Conservation (phyloP, 768 basidiomycete species). For the Boletus sensibilis region DNA sequence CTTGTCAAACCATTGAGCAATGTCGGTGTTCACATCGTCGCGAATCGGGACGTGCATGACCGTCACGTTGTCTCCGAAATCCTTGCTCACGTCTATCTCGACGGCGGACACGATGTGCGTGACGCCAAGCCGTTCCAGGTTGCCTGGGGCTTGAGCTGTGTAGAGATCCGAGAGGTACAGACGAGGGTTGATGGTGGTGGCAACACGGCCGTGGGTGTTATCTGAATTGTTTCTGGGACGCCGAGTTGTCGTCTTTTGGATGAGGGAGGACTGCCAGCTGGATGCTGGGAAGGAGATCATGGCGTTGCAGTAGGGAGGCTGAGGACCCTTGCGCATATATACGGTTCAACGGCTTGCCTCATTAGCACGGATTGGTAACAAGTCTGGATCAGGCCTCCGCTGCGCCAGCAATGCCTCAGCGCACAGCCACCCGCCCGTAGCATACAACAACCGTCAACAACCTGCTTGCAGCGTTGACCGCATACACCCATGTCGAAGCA, state of each 20-base stretch:
- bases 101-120: slow-evolving; percentile 73
- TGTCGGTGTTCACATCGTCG: slow-evolving; percentile 42
- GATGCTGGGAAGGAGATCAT: slow-evolving; percentile 35
- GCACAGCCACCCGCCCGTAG: slow-evolving; percentile 15
- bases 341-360: neutral
- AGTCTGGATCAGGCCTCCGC: neutral
- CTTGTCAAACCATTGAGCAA: slow-evolving; percentile 44
- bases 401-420: neutral
- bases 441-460: slow-evolving; percentile 16
- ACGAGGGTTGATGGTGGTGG: slow-evolving; percentile 40
- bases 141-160: slow-evolving; percentile 50
- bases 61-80: slow-evolving; percentile 35
- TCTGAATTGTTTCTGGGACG: slow-evolving; percentile 10
- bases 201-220: slow-evolving; percentile 20
- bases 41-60: slow-evolving; percentile 52
- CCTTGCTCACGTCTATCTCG: slow-evolving; percentile 38
- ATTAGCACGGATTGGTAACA: too few relatives aligned
- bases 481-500: slow-evolving; percentile 76
- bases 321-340: neutral
- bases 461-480: neutral
- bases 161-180: slow-evolving; percentile 65
- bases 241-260: slow-evolving; percentile 18
- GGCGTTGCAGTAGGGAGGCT: neutral
- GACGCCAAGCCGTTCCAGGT: slow-evolving; percentile 56
- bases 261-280: slow-evolving; percentile 31